Evolutionary conservation across 2,329 filamentous ascomycete species (phyloP), one percentile per base, ranked within the genome.

Genomic region (Curvularia hawaiiensis): DNA sequence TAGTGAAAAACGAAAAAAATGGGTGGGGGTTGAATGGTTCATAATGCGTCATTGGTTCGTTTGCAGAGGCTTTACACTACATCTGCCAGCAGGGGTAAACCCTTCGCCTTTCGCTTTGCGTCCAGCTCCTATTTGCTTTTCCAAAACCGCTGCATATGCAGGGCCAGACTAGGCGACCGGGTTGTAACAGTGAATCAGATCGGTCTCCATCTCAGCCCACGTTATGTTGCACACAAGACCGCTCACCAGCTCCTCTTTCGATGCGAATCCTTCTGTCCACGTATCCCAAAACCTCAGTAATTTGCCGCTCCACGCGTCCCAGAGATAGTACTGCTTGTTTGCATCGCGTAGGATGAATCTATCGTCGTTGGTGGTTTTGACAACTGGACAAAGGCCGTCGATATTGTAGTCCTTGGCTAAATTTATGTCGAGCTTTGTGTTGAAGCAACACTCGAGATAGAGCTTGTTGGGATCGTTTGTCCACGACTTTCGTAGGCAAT

Each of bases 11-110:
- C 49, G 12, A 35, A 45, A 38, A 38, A 54, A 43, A 64, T 60
- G 62, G 52, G 40, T 43, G 20, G 40, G 62, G 54, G 62, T 48
- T 38, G 16, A n/a, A 50, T 26, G 43, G 35, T 33, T 46, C 38
- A 24, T 24, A 18, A 5, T 31, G 20, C 46, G 5, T 59, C 54
- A 64, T 64, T 64, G 62, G 62, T 46, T 62, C 62, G 62, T 60
- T 63, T 55, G 20, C 6, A 51, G 40, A 50, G 18, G 38, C n/a
- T 12, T 43, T 47, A 35, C 30, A 58, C 31, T 33, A 43, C 49
- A 38, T 38, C 43, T 52, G 45, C 35, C 33, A 30, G 26, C 44
- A 31, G 45, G 45, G 45, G 18, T 48, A 52, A 39, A 38, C 35
- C 41, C 30, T 44, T 40, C 41, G 16, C 31, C 33, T 41, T 33